phyloP scores from a whole-genome alignment of 169 alveolate species.

The Plasmodium reichenowi region DNA sequence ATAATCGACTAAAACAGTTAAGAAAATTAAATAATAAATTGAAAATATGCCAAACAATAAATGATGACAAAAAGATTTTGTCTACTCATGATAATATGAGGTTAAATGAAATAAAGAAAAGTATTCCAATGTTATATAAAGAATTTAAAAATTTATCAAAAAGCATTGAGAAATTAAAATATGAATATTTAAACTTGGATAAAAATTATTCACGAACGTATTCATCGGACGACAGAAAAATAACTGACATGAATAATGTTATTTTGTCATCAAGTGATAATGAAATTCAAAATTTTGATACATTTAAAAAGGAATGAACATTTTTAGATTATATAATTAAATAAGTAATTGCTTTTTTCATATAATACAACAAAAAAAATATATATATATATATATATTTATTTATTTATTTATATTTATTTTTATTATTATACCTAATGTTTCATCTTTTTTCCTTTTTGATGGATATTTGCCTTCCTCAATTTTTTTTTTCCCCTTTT shows the following conservation, averaged over 20 bases:
- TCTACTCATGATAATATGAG: conserved; percentile 17
- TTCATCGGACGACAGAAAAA: conserved; percentile 20
- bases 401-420: too few species aligned
- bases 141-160: conserved; percentile 40
- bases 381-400: too few species aligned
- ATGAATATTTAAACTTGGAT: conserved; percentile 24
- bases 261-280: conserved; percentile 8
- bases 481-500: too few species aligned
- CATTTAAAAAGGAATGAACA: too few species aligned
- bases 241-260: conserved; percentile 15
- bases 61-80: conserved; percentile 9
- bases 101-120: conserved; percentile 45
- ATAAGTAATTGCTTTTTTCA: too few species aligned
- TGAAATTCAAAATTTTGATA: background rate
- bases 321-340: too few species aligned
- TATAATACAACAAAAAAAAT: too few species aligned
- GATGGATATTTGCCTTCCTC: too few species aligned
- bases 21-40: conserved; percentile 70
- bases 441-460: too few species aligned
- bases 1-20: conserved; percentile 16
- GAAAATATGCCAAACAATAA: conserved; percentile 35
- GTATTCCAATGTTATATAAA: conserved; percentile 31
- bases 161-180: conserved; percentile 61
- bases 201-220: conserved; percentile 26
- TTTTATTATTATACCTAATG: too few species aligned